phyloP scores from a whole-genome alignment of 2,329 filamentous ascomycete species.

The Fusarium sp. region DNA sequence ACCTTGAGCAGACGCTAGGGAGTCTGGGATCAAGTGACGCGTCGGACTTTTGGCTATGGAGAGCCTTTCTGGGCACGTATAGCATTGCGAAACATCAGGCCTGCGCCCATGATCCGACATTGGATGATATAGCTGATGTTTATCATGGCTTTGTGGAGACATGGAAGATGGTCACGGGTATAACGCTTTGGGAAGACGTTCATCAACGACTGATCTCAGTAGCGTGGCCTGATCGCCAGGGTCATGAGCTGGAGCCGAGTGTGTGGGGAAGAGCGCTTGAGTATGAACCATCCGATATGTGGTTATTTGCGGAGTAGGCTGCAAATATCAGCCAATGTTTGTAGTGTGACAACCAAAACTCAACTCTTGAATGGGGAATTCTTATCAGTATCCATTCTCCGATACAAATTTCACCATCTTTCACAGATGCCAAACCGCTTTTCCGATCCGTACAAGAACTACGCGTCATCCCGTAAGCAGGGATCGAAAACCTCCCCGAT shows the following conservation, averaged over 20 bases:
- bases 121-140: neutral
- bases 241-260: neutral
- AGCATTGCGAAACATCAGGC: constrained; percentile 20
- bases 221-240: constrained; percentile 12
- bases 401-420: neutral
- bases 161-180: constrained; percentile 3
- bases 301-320: neutral
- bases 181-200: constrained; percentile 11
- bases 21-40: fast-evolving
- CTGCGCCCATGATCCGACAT: fast-evolving
- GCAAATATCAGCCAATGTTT: neutral
- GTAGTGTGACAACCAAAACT: neutral
- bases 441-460: neutral
- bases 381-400: neutral
- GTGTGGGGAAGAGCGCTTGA: constrained; percentile 13
- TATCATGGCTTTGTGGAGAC: constrained; percentile 8
- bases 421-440: neutral
- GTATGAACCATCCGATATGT: neutral
- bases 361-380: neutral
- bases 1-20: neutral
- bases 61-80: constrained; percentile 29
- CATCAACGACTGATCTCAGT: constrained; percentile 3
- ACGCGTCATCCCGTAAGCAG: neutral
- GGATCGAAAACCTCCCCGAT: neutral
- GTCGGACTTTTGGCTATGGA: constrained; percentile 38